Evolutionary conservation across 179 eudicot genomes (phyloP), one percentile per base, ranked within the genome.

Genomic region (Spinacia oleracea): DNA sequence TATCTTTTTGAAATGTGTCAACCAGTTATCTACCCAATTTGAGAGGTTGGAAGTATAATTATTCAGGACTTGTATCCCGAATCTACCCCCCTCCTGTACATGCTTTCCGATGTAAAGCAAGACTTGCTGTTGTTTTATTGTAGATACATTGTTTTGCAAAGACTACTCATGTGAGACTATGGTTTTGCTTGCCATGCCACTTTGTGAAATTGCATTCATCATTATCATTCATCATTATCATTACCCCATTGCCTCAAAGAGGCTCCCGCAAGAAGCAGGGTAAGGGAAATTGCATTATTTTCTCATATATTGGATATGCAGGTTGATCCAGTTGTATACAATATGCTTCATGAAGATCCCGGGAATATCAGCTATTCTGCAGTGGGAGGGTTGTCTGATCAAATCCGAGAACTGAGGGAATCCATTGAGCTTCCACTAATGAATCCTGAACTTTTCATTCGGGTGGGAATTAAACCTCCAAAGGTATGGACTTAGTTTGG

Each of bases 321-420:
- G 99, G 99, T 96, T 72, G 98, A 96, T 85, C 99, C 99, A 32
- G 99, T 94, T 86, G 98, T 96, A 25, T 94, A 96, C 82, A 96
- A 92, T 73, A 96, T 96, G 98, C 98, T 96, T 83, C 99, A 94
- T 82, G 97, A 96, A 83, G 99, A 94, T 87, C 99, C 98, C 29
- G 99, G 99, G 38, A 96, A 96, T 80, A 81, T 96, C 50, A 96
- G 99, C 83, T 96, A 96, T 82, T 96, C 98, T 69, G 94, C 99
- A 64, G 98, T 96, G 59, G 99, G 99, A 59, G 99, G 99, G 73
- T 82, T 96, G 67, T 92, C 97, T 59, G 97, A 96, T 83, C 99
- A 96, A 84, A 96, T 96, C 75, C 84, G 99, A 50, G 99, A 94
- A 78, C 91, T 96, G 21, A 88, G 98, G 86, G 98, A 95, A 85